A percentile compares a stretch with the other conserved stretches of the same genome.
Evolutionary conservation across 2,329 filamentous ascomycete species (phyloP).

Genomic region (Neofusicoccum kwambonambiense): DNA sequence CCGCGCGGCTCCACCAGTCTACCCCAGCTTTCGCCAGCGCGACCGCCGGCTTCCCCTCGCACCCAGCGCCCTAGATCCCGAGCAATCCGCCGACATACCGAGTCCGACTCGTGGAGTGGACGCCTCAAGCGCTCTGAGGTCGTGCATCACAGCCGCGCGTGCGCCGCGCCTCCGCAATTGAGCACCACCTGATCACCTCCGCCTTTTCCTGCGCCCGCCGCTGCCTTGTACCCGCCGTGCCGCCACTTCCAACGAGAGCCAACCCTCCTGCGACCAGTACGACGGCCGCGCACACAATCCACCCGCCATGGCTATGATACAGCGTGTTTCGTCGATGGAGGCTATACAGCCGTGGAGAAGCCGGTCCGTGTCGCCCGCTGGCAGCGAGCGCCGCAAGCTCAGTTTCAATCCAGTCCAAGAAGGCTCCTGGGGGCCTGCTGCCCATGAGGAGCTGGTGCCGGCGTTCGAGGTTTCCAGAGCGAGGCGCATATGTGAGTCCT

Average conservation of each 20-base stretch:
- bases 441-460: slow-evolving; percentile 42
- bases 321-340: slow-evolving; percentile 41
- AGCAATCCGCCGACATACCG: background rate
- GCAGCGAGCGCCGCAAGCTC: slow-evolving; percentile 45
- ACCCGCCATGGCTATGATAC: slow-evolving; percentile 37
- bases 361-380: slow-evolving; percentile 26
- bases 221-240: background rate
- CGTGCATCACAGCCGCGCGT: background rate
- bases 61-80: background rate
- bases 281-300: background rate
- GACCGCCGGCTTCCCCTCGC: background rate
- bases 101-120: background rate
- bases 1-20: background rate
- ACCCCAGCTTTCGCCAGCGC: slow-evolving; percentile 5
- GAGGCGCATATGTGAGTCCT: slow-evolving; percentile 51
- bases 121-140: background rate
- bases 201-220: background rate
- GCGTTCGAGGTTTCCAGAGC: slow-evolving; percentile 56
- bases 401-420: slow-evolving; percentile 47
- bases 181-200: background rate
- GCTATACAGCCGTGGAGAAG: slow-evolving; percentile 41
- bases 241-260: background rate
- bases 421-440: slow-evolving; percentile 44
- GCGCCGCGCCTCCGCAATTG: background rate
- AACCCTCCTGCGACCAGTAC: background rate